These are phyloP conservation scores for Ambrosia trifida DNA, from an alignment of 129 eudicot species.

Conservation along the genomic window DNA sequence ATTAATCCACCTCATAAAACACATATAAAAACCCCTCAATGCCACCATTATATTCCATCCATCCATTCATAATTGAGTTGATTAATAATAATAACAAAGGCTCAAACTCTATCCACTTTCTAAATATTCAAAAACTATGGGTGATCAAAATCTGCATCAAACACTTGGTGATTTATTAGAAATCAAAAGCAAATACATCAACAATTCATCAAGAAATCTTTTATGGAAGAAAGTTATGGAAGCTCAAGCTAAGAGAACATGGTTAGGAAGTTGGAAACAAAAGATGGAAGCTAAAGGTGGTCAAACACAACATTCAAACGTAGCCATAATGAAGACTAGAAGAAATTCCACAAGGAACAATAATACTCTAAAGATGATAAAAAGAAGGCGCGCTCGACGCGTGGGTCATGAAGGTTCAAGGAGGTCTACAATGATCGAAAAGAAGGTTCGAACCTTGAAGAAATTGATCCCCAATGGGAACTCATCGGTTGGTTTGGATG, in stretches of 20 bases:
- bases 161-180: slow-evolving; percentile 38
- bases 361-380: slow-evolving; percentile 22
- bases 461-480: slow-evolving; percentile 52
- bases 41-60: slow-evolving; percentile 34
- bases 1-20: slow-evolving; percentile 39
- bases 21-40: slow-evolving; percentile 37
- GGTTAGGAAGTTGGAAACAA: no score
- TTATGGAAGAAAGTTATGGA: slow-evolving; percentile 41
- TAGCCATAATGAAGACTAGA: slow-evolving; percentile 17
- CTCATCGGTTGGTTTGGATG: slow-evolving; percentile 47
- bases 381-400: slow-evolving; percentile 37
- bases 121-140: slow-evolving; percentile 30
- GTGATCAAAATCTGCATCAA: slow-evolving; percentile 34
- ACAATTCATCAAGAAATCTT: slow-evolving; percentile 27
- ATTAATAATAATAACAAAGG: slow-evolving; percentile 13
- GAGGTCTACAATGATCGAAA: slow-evolving; percentile 37
- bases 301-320: slow-evolving; percentile 2
- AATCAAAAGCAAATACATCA: slow-evolving; percentile 31
- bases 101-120: slow-evolving; percentile 23
- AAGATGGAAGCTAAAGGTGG: not conserved
- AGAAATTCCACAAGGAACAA: slow-evolving; percentile 19
- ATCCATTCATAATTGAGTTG: slow-evolving; percentile 38
- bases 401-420: slow-evolving; percentile 25
- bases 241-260: slow-evolving; percentile 16
- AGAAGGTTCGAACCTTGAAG: slow-evolving; percentile 54